Evolutionary conservation across 108 stramenopile species (phyloP).

Genomic region (Hondaea fermentalgiana): DNA sequence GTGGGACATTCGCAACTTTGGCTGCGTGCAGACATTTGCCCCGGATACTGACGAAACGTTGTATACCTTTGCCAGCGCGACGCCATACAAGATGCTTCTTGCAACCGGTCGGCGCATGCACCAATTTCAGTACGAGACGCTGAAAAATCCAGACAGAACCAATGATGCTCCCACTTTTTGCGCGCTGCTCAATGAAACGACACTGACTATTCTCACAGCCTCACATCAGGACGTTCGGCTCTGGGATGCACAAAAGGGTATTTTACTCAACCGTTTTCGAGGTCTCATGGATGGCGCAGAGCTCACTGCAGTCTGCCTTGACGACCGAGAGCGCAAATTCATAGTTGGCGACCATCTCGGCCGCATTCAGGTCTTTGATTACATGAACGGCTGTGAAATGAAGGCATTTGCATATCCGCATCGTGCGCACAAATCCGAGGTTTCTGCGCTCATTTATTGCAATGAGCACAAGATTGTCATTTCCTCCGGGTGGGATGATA

Average conservation of each 20-base stretch:
- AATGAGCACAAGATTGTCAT: slow-evolving; percentile 34
- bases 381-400: slow-evolving; percentile 31
- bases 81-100: slow-evolving; percentile 19
- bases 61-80: slow-evolving; percentile 10
- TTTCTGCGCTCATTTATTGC: slow-evolving; percentile 21
- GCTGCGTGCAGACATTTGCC: slow-evolving; percentile 35
- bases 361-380: slow-evolving; percentile 20
- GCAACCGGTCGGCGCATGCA: slow-evolving; percentile 27
- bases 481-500: slow-evolving; percentile 25
- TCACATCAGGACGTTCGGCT: neutral
- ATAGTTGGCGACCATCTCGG: slow-evolving; percentile 36
- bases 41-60: neutral
- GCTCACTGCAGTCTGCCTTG: slow-evolving; percentile 33
- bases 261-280: neutral
- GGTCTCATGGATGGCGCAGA: slow-evolving; percentile 27
- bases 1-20: slow-evolving; percentile 44
- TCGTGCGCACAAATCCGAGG: slow-evolving; percentile 26
- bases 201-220: slow-evolving; percentile 7
- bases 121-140: slow-evolving; percentile 25
- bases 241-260: slow-evolving; percentile 23
- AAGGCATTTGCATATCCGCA: slow-evolving; percentile 23
- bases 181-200: slow-evolving; percentile 19
- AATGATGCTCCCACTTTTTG: neutral
- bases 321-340: slow-evolving; percentile 39
- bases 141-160: slow-evolving; percentile 18